Evolutionary conservation across 2,329 filamentous ascomycete genomes (phyloP).

Genomic region (Ceratocystis variospora): DNA sequence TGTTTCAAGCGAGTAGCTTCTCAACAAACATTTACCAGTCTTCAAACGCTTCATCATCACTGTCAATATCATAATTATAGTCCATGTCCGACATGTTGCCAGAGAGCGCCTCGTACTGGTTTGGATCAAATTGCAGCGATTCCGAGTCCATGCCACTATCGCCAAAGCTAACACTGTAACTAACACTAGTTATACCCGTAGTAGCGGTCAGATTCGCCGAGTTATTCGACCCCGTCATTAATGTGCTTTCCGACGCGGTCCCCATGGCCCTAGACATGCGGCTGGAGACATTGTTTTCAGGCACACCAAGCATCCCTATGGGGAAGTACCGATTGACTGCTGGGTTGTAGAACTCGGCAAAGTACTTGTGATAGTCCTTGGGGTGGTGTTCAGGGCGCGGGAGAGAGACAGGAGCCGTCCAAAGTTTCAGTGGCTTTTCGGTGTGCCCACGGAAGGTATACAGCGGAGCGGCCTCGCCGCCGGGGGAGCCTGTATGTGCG

Average conservation of each 20-base stretch:
- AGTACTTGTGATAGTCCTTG: neutral
- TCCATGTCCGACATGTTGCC: neutral
- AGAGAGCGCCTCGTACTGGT: conserved; percentile 1
- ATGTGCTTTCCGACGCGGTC: neutral
- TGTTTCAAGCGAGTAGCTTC: neutral
- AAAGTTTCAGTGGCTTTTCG: no score
- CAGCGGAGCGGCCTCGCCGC: no score
- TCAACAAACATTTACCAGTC: neutral
- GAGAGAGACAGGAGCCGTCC: no score
- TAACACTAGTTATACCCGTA: neutral
- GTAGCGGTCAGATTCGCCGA: neutral
- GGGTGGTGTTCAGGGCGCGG: neutral
- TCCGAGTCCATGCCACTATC: neutral
- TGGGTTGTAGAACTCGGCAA: neutral
- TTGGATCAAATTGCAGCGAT: neutral
- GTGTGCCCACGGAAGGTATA: no score
- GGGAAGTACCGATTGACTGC: neutral
- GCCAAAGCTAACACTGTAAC: neutral
- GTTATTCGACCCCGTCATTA: neutral
- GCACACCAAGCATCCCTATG: neutral
- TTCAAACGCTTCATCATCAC: neutral
- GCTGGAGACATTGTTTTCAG: no score
- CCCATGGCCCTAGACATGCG: neutral
- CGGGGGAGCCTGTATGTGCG: no score
- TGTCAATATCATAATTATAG: neutral